Evolutionary conservation across 1,284 basidiomycete genomes (phyloP), one percentile per base, ranked within the genome.

Genomic region (Rhodofomes roseus): DNA sequence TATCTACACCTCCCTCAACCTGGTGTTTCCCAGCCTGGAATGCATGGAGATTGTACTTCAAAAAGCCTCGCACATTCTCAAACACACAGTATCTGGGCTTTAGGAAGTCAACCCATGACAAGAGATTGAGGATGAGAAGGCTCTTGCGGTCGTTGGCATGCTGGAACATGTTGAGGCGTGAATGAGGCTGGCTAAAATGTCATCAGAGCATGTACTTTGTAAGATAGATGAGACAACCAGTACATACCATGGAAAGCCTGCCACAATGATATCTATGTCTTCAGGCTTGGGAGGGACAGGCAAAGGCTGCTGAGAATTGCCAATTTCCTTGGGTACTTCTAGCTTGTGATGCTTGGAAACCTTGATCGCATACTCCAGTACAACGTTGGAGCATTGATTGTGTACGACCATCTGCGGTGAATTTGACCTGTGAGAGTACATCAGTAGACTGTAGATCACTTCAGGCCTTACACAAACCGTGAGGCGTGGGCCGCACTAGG

Each of bases 11-110:
- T 22, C 86, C 87, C 52, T 76, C 76, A 0, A 84, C 73, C n/a
- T 71, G 68, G 69, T 87, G 71, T 31, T 65, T 64, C n/a, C 76
- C 74, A 2, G 71, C 74, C 66, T 88, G 85, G 9, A 63, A 72
- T 0, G 82, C 76, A 58, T 81, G 80, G 20, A 91, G 79, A 12
- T 74, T 79, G 64, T 78, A 87, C 14, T 68, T 71, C 1, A 89
- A 65, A 65, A 92, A 90, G 0, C 89, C 90, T 0, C 81, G 76
- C 12, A 92, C 89, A 65, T 92, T 92, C 70, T 92, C 89, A 50
- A 91, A 82, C 62, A 86, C 79, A 60, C 81, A 83, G 57, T 81
- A 83, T n/a, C 76, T 73, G 0, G 90, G 89, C 34, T 73, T 71
- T 27, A 86, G 73, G 54, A 81, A 79, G 62, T 92, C 88, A 1